Evolutionary conservation across 2,329 filamentous ascomycete genomes (phyloP).

Genomic region (Botryotinia convoluta): DNA sequence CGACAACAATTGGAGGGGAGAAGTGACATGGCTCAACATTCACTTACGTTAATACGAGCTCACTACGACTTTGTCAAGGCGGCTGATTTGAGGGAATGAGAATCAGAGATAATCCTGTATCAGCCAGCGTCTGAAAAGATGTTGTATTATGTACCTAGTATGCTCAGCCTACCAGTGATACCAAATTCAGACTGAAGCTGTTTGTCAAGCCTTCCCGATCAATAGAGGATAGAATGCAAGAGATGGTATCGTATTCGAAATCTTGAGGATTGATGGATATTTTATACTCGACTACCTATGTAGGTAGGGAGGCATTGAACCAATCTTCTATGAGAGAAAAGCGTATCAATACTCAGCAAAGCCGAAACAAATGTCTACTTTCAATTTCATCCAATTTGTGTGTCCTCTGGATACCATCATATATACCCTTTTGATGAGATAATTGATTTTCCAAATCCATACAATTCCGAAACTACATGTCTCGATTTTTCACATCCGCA

Average conservation of each 20-base stretch:
- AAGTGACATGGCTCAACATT: neutral
- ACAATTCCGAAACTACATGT: neutral
- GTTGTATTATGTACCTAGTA: neutral
- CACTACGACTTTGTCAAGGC: neutral
- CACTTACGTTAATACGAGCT: constrained; percentile 1
- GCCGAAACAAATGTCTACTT: neutral
- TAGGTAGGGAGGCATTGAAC: neutral
- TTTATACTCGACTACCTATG: neutral
- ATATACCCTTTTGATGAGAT: neutral
- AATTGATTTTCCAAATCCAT: neutral
- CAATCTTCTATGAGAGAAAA: neutral
- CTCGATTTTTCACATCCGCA: neutral
- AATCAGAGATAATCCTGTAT: neutral
- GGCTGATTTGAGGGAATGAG: neutral
- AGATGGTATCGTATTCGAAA: neutral
- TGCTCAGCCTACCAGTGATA: neutral
- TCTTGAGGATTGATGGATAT: neutral
- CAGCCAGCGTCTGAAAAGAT: neutral
- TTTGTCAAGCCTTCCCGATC: neutral
- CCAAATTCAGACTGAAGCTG: neutral
- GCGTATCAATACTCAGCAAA: neutral
- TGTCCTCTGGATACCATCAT: neutral
- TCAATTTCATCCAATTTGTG: neutral
- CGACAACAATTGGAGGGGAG: neutral
- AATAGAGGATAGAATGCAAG: neutral